Conservation (phyloP, 371 early-diverging fungal species). For the Actinomortierella ambigua region DNA sequence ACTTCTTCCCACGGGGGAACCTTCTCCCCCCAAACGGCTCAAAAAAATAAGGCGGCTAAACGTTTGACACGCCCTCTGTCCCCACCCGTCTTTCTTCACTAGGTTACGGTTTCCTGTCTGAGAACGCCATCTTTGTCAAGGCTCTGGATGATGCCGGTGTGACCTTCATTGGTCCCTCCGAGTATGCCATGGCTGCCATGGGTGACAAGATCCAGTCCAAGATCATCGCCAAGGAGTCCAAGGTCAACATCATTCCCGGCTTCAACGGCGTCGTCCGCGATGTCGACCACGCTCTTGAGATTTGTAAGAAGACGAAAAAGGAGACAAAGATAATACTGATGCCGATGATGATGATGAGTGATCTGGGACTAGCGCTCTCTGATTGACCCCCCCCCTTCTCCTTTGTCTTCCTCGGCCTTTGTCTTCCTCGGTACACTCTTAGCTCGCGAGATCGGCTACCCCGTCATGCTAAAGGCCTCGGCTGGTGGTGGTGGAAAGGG, state of each 20-base stretch:
- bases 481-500: constrained; percentile 95
- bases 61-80: no score
- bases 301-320: constrained; percentile 47
- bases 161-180: constrained; percentile 80
- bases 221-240: constrained; percentile 84
- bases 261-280: constrained; percentile 85
- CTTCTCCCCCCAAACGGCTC: no score
- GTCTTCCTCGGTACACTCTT: background rate
- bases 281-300: constrained; percentile 71
- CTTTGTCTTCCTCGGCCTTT: no score
- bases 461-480: constrained; percentile 88
- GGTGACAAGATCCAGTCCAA: constrained; percentile 94
- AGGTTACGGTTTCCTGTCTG: constrained; percentile 92
- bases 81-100: background rate
- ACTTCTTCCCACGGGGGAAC: background rate
- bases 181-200: constrained; percentile 85
- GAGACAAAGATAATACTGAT: no score
- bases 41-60: no score
- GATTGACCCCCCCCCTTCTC: background rate
- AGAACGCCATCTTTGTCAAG: constrained; percentile 79
- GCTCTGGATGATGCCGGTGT: constrained; percentile 69
- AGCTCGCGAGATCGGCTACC: constrained; percentile 72
- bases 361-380: background rate
- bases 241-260: constrained; percentile 90
- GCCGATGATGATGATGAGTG: background rate